Evolutionary conservation across 2,329 filamentous ascomycete genomes (phyloP).

Genomic region (Penicillium sp.): DNA sequence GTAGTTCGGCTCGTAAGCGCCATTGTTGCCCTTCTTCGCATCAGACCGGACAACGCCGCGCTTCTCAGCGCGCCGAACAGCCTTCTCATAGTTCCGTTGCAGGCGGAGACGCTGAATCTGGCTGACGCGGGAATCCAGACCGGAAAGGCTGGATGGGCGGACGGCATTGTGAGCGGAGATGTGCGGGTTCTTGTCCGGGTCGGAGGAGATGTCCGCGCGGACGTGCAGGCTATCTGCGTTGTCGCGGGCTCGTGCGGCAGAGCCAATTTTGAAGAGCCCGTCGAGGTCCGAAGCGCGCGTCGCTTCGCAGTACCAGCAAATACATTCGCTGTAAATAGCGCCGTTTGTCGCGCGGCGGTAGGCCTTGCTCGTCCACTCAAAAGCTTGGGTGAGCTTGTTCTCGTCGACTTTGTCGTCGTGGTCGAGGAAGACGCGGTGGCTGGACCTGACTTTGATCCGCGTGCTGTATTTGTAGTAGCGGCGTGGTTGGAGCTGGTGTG

Average conservation of each 20-base stretch:
- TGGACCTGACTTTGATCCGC: slow-evolving; percentile 30
- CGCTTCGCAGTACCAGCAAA: slow-evolving; percentile 66
- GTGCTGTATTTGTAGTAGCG: slow-evolving; percentile 51
- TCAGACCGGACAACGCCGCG: slow-evolving; percentile 33
- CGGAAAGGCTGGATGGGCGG: slow-evolving; percentile 21
- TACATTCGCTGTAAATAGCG: slow-evolving; percentile 57
- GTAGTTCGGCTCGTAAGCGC: slow-evolving; percentile 11
- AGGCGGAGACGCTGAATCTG: slow-evolving; percentile 35
- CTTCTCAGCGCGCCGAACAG: slow-evolving; percentile 35
- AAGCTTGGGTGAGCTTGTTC: slow-evolving; percentile 61
- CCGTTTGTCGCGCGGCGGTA: slow-evolving; percentile 66
- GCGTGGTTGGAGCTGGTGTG: slow-evolving; percentile 31
- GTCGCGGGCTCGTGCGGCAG: slow-evolving; percentile 52
- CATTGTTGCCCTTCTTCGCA: slow-evolving; percentile 28
- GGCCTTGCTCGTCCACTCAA: slow-evolving; percentile 70
- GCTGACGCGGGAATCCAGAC: slow-evolving; percentile 18
- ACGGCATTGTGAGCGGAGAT: slow-evolving; percentile 75
- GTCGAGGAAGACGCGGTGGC: slow-evolving; percentile 62
- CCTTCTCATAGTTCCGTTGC: slow-evolving; percentile 54
- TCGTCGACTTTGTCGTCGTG: slow-evolving; percentile 85
- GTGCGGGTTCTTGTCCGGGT: slow-evolving; percentile 63
- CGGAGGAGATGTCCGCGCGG: slow-evolving; percentile 45
- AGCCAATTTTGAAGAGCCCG: slow-evolving; percentile 45
- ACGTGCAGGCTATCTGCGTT: slow-evolving; percentile 52
- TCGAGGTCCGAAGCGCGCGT: slow-evolving; percentile 60